A percentile compares a stretch with the other conserved stretches of the same genome.
Evolutionary conservation across 345 rosid genomes (phyloP).

Genomic region (Populus tremula): DNA sequence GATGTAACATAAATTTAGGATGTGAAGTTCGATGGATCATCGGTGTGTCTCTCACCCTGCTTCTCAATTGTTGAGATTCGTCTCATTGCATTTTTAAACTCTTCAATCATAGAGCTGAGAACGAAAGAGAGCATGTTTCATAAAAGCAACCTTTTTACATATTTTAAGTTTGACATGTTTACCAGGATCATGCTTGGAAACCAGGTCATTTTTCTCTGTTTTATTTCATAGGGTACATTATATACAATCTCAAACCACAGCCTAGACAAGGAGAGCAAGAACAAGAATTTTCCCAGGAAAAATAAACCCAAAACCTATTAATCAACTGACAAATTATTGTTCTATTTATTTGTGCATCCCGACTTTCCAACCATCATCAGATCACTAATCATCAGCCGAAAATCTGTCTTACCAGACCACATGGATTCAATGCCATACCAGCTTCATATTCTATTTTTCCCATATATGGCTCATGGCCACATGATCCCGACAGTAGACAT

Average conservation of each 20-base stretch:
- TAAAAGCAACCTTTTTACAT: too few relatives aligned
- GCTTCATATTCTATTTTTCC: conserved; percentile 10
- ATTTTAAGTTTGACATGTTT: background rate
- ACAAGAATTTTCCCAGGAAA: background rate
- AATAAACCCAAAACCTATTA: background rate
- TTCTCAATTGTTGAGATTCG: too few relatives aligned
- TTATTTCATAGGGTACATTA: background rate
- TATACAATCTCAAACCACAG: too few relatives aligned
- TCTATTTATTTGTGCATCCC: background rate
- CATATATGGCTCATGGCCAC: conserved; percentile 13
- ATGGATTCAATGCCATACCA: background rate
- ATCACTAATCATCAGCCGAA: background rate
- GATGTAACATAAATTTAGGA: too few relatives aligned
- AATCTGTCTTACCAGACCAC: background rate
- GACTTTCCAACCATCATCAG: background rate
- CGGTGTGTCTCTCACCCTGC: too few relatives aligned
- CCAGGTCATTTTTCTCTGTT: too few relatives aligned
- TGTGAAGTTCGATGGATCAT: too few relatives aligned
- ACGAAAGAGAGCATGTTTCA: too few relatives aligned
- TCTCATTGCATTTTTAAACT: too few relatives aligned
- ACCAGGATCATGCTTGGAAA: too few relatives aligned
- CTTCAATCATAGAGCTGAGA: too few relatives aligned
- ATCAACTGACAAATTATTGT: background rate
- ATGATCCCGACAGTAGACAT: conserved; percentile 14
- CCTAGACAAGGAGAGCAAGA: background rate